Percentiles rank a stretch among this genome's conserved stretches.
Conservation (phyloP, 176 grass and related monocot genomes). For the Triticum timopheevii region DNA sequence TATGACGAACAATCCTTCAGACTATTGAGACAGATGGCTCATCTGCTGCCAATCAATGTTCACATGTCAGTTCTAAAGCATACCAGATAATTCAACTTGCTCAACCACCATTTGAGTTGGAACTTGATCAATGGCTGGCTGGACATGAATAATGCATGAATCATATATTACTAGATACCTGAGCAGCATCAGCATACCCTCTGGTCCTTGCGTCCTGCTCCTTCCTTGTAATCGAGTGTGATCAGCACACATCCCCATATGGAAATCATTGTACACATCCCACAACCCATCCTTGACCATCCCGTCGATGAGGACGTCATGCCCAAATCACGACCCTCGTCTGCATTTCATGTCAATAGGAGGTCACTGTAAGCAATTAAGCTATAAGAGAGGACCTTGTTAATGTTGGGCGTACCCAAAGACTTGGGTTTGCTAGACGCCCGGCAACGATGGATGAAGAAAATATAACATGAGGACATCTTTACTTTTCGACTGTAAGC, state of each 20-base stretch:
- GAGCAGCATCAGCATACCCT: too few relatives aligned
- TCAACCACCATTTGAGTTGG: too few relatives aligned
- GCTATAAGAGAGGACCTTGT: neutral
- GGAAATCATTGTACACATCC: slow-evolving; percentile 92
- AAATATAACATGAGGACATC: too few relatives aligned
- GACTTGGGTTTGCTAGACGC: too few relatives aligned
- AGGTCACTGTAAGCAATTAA: neutral
- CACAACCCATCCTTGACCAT: slow-evolving; percentile 94
- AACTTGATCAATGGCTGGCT: too few relatives aligned
- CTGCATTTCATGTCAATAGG: slow-evolving; percentile 27
- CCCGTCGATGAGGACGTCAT: slow-evolving; percentile 76
- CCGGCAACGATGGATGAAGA: too few relatives aligned
- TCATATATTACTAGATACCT: too few relatives aligned
- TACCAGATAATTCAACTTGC: too few relatives aligned
- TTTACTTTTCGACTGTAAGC: too few relatives aligned
- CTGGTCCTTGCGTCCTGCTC: slow-evolving; percentile 46
- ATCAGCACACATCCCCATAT: slow-evolving; percentile 85
- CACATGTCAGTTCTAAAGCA: neutral
- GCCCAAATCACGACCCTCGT: slow-evolving; percentile 79
- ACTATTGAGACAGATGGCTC: neutral
- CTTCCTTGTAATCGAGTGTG: slow-evolving; percentile 65
- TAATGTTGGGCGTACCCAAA: too few relatives aligned
- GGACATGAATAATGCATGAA: too few relatives aligned
- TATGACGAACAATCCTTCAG: neutral
- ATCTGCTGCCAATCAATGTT: neutral